phyloP scores from a whole-genome alignment of 2,329 filamentous ascomycete genomes.

The Chrysoporthe puriensis region DNA sequence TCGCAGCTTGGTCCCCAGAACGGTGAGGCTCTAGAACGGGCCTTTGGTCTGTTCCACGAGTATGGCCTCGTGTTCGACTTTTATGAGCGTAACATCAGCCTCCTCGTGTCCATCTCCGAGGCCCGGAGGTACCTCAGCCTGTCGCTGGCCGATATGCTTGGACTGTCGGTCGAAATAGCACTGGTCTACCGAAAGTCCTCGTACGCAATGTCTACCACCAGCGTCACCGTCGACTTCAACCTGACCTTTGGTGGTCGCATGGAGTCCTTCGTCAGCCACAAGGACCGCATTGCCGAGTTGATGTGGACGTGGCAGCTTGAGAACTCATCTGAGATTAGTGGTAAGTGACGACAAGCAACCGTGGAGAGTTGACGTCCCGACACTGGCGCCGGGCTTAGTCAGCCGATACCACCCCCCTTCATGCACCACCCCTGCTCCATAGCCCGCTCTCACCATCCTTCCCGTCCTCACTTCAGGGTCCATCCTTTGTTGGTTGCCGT shows the following conservation, averaged over 20 bases:
- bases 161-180: conserved; percentile 27
- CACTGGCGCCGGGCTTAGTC: conserved; percentile 22
- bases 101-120: conserved; percentile 28
- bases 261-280: conserved; percentile 29
- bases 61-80: conserved; percentile 28
- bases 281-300: conserved; percentile 29
- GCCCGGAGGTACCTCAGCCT: conserved; percentile 29
- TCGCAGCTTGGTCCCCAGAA: conserved; percentile 27
- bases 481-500: not conserved
- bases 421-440: conserved; percentile 26
- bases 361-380: not conserved
- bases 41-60: conserved; percentile 29
- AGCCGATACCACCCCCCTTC: conserved; percentile 17
- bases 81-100: conserved; percentile 29
- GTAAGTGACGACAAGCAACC: conserved; percentile 16
- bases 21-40: conserved; percentile 29
- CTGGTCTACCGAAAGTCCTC: conserved; percentile 28
- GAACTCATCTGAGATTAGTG: conserved; percentile 29
- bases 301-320: conserved; percentile 31
- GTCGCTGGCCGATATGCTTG: conserved; percentile 31
- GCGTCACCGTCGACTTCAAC: conserved; percentile 30
- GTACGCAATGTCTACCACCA: conserved; percentile 26
- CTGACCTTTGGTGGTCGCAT: conserved; percentile 28
- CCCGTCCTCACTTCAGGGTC: not conserved
- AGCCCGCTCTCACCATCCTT: not conserved